Base-by-base conservation (phyloP, 2,329 filamentous ascomycete genomes). In the Cadophora gregata region DNA sequence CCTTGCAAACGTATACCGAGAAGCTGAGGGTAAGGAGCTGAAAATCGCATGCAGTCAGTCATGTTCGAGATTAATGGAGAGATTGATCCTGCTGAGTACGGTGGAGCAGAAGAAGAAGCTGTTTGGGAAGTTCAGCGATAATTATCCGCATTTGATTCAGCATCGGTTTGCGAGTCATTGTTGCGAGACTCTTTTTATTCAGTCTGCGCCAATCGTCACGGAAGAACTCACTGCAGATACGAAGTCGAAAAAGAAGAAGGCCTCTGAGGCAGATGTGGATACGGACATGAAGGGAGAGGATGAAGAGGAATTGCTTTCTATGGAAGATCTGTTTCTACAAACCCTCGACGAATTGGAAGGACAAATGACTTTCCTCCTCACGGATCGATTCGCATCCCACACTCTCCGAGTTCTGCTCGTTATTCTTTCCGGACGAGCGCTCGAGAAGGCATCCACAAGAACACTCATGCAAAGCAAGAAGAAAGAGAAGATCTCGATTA, bases 91-190 rank as follows among this genome's bases (percentile, higher is more conserved):
- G 63, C 82, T 97, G 70, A 95, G 93, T 31, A 90, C 87, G 38
- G 85, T 90, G 36, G 81, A 82, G 21, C 96, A 98, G 80, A 90
- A 97, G 79, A 97, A 97, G 83, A 85, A 85, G 58, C 81, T 99
- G 24, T 98, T 98, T 77, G 86, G 88, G 71, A 93, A 91, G 53
- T 97, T 98, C 78, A 89, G 84, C 24, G 90, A 91, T 38, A 92
- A 98, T 79, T 97, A 98, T 79, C 82, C 95, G 66, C 90, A 94
- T 74, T 86, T 99, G 31, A 89, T 97, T 61, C 94, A 96, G 77
- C 96, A 99, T 80, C 91, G 96, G 21, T 99, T 99, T 75, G 96
- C 96, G 5, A 97, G 94, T 68, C 96, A 99, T 81, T 98, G 95
- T 80, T 97, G 94, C 78, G 96, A 99, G 81, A 93, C 93, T 29